Conservation (phyloP, 2,329 filamentous ascomycete species). For the Polytolypa hystricis region DNA sequence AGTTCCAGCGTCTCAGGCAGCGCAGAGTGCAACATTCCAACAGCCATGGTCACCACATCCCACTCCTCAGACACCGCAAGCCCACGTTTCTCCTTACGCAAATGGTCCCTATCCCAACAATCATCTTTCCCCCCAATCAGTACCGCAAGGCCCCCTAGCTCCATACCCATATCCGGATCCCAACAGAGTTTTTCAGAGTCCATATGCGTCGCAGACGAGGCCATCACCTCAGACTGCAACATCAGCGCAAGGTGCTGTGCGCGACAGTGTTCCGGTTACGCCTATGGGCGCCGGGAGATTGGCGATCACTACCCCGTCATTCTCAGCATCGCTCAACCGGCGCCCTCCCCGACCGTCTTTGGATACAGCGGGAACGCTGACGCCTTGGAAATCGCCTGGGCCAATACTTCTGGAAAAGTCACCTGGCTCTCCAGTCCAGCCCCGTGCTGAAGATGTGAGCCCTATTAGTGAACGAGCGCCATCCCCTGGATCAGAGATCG, state of each 20-base stretch:
- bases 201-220: slow-evolving; percentile 1
- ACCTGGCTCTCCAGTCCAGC: slow-evolving; percentile 30
- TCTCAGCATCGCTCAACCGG: slow-evolving; percentile 14
- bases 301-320: not conserved
- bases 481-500: slow-evolving; percentile 22
- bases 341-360: slow-evolving; percentile 25
- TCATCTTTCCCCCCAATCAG: slow-evolving; percentile 4
- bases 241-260: not conserved
- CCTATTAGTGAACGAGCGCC: slow-evolving; percentile 33
- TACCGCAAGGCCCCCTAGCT: slow-evolving; percentile 6
- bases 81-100: slow-evolving; percentile 16
- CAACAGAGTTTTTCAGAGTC: slow-evolving; percentile 3
- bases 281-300: not conserved
- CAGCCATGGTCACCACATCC: slow-evolving; percentile 26
- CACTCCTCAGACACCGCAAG: slow-evolving; percentile 21
- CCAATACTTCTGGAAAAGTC: slow-evolving; percentile 22
- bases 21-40: slow-evolving; percentile 19
- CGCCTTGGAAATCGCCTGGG: slow-evolving; percentile 32
- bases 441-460: slow-evolving; percentile 34
- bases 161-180: slow-evolving; percentile 8
- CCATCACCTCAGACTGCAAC: not conserved
- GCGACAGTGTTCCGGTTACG: not conserved
- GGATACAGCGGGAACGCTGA: slow-evolving; percentile 29
- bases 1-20: not conserved
- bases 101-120: slow-evolving; percentile 8